phyloP scores from a whole-genome alignment of 2,329 filamentous ascomycete genomes.

The Fusarium sp. region DNA sequence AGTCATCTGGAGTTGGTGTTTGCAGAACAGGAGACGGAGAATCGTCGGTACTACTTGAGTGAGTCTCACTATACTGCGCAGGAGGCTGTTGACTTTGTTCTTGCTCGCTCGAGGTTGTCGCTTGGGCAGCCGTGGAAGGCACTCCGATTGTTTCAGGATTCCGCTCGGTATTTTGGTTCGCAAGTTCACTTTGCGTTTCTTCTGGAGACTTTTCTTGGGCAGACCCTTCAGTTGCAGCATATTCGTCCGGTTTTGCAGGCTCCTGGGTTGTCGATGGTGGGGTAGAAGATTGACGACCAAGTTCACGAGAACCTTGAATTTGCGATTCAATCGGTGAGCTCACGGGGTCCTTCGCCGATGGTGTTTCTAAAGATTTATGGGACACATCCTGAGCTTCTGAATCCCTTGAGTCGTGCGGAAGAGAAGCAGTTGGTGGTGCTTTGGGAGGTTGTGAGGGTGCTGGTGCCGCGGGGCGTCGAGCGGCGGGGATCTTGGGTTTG shows the following conservation, averaged over 20 bases:
- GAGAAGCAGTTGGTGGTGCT: constrained; percentile 21
- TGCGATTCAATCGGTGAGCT: constrained; percentile 5
- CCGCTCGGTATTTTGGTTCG: background rate
- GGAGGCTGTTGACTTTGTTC: constrained; percentile 4
- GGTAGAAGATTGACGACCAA: constrained; percentile 35
- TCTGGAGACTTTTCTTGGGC: background rate
- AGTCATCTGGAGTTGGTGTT: constrained; percentile 26
- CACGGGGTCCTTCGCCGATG: background rate
- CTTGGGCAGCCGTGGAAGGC: background rate
- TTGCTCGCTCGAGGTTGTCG: constrained; percentile 10
- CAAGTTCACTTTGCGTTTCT: background rate
- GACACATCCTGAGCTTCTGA: constrained; percentile 12
- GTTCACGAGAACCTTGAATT: constrained; percentile 17
- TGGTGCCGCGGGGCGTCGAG: constrained; percentile 60
- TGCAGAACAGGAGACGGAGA: constrained; percentile 9
- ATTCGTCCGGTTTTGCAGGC: constrained; percentile 20
- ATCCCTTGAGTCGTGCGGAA: constrained; percentile 23
- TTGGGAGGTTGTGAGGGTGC: constrained; percentile 41
- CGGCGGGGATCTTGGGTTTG: constrained; percentile 73
- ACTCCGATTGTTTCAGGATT: background rate
- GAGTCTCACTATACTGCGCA: background rate
- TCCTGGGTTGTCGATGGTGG: constrained; percentile 37
- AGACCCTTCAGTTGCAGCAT: background rate
- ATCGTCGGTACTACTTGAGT: background rate
- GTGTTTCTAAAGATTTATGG: constrained; percentile 2